A percentile compares a stretch with the other conserved stretches of the same genome.
Conservation (phyloP, 345 rosid species). For the Psidium guajava region DNA sequence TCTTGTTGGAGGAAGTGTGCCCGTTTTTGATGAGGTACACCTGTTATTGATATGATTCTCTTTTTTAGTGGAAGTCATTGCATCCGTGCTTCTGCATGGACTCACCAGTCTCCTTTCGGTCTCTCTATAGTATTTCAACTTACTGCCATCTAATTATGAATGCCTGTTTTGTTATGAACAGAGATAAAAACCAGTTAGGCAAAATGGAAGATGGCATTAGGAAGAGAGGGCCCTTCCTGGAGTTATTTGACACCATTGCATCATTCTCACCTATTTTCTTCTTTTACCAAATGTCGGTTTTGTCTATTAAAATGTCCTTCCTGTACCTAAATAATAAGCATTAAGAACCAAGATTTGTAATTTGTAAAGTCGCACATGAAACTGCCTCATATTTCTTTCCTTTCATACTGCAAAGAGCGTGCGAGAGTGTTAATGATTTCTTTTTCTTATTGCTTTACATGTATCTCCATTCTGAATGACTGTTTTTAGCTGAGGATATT, state of each 20-base stretch:
- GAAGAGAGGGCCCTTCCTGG: background rate
- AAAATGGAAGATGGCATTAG: background rate
- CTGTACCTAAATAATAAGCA: background rate
- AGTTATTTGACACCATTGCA: background rate
- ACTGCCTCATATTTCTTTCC: background rate
- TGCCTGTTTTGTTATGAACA: background rate
- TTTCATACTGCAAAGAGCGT: background rate
- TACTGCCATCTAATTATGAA: background rate
- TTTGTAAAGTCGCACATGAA: background rate
- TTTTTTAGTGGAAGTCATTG: background rate
- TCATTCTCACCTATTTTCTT: background rate
- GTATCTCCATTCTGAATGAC: background rate
- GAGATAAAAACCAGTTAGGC: background rate
- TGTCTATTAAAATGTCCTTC: background rate
- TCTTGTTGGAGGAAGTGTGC: conserved; percentile 96
- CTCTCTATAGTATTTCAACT: background rate
- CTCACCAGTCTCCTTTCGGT: background rate
- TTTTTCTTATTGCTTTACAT: background rate
- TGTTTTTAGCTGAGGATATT: background rate
- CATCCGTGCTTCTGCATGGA: background rate
- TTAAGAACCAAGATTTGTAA: background rate
- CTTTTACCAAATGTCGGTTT: background rate
- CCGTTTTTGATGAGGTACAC: conserved; percentile 87
- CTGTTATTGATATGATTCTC: background rate
- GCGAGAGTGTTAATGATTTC: background rate